Evolutionary conservation across 2,329 filamentous ascomycete genomes (phyloP), one percentile per base, ranked within the genome.

Genomic region (Talaromyces sp.): DNA sequence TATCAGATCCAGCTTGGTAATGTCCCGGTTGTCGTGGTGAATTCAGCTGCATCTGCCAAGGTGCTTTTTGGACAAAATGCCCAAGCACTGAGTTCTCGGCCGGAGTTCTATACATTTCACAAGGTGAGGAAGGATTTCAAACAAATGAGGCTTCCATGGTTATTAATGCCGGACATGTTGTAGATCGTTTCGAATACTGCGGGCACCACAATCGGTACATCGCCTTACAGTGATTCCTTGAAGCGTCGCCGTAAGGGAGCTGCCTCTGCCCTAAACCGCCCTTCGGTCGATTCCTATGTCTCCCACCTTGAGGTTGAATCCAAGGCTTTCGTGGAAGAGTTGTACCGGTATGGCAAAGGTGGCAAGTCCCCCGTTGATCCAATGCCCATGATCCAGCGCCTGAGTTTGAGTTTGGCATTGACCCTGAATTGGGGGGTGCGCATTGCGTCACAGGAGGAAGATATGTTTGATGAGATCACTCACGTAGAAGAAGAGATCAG

Each of bases 401-500:
- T 88, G 0, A 82, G 79, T 11, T 70, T 88, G 3, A 85, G 81
- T n/a, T 74, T 88, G 3, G 80, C 83, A 0, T 67, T 88, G 22
- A 88, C 85, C 0, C 71, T 88, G 14, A 88, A 88, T 64, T 88
- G 84, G 84, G 86, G 86, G 0, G 80, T 81, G 0, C 78, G 86
- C 0, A 80, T 88, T 68, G 77, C 75, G 11, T 82, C 78, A 14
- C 79, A 85, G 49, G 75, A 86, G 0, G 83, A 86, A 57, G 77
- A 81, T 22, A 74, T 91, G 14, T 80, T 92, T 10, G 77, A 83
- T 10, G 89, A 92, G 64, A 91, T 93, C 54, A 84, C 86, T 0
- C 78, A 86, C 40, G 88, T 92, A 2, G 89, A 91, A 66, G 82
- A 87, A 20, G 85, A 84, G 27, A 85, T 93, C 42, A 87, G 85